A percentile compares a stretch with the other conserved stretches of the same genome.
phyloP scores from a whole-genome alignment of 108 stramenopile species.

The Cylindrotheca closterium region DNA sequence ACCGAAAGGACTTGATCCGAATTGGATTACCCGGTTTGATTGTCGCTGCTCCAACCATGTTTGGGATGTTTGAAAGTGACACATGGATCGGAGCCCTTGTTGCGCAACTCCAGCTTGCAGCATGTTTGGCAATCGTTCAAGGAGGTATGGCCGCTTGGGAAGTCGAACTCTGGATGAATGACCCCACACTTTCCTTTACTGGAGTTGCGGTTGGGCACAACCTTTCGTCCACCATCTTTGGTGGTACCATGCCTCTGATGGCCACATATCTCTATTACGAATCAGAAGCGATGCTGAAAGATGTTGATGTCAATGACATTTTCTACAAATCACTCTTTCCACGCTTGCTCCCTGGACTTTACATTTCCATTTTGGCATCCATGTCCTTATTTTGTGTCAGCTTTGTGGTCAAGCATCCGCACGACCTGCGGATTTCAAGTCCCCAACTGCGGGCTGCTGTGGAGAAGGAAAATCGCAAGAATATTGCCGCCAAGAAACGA shows the following conservation, averaged over 20 bases:
- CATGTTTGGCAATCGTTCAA: slow-evolving; percentile 49
- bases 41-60: slow-evolving; percentile 59
- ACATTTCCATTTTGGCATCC: slow-evolving; percentile 49
- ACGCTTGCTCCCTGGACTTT: slow-evolving; percentile 54
- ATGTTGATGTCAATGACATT: slow-evolving; percentile 23
- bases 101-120: slow-evolving; percentile 51
- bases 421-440: slow-evolving; percentile 58
- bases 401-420: slow-evolving; percentile 52
- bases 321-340: slow-evolving; percentile 43
- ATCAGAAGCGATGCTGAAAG: slow-evolving; percentile 13
- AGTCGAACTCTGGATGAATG: slow-evolving; percentile 72
- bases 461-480: slow-evolving; percentile 36
- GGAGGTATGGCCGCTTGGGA: slow-evolving; percentile 68
- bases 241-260: slow-evolving; percentile 67
- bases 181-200: slow-evolving; percentile 66
- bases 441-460: slow-evolving; percentile 41
- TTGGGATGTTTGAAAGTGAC: slow-evolving; percentile 66
- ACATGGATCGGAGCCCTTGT: slow-evolving; percentile 43
- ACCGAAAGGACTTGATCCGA: slow-evolving; percentile 56
- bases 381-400: slow-evolving; percentile 35
- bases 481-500: slow-evolving; percentile 22
- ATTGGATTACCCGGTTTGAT: slow-evolving; percentile 62
- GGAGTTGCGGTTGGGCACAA: slow-evolving; percentile 72
- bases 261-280: slow-evolving; percentile 63
- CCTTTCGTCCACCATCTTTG: slow-evolving; percentile 51